phyloP scores from a whole-genome alignment of 768 basidiomycete genomes.

The Boletales sp. region DNA sequence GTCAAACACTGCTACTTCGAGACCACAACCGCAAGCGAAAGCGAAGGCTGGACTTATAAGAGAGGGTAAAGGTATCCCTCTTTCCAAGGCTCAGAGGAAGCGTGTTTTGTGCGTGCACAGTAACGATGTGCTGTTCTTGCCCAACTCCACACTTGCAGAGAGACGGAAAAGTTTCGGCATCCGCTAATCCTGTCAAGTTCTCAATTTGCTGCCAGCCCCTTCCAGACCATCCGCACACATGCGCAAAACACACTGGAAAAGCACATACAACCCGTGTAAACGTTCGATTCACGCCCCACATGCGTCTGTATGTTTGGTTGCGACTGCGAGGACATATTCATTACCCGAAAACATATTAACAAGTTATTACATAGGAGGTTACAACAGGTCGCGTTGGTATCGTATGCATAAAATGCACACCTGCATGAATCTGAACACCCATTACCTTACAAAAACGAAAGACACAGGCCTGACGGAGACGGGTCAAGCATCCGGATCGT shows the following conservation, averaged over 20 bases:
- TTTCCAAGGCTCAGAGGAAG: slow-evolving; percentile 64
- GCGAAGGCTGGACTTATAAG: slow-evolving; percentile 57
- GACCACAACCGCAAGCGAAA: slow-evolving; percentile 12
- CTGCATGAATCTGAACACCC: slow-evolving; percentile 8
- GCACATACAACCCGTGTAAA: slow-evolving; percentile 28
- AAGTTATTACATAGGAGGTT: slow-evolving; percentile 17
- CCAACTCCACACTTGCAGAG: slow-evolving; percentile 35
- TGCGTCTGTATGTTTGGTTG: neutral
- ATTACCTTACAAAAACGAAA: slow-evolving; percentile 4
- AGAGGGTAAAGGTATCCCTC: slow-evolving; percentile 54
- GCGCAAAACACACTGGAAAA: slow-evolving; percentile 74
- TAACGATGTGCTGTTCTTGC: neutral
- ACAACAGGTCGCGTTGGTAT: slow-evolving; percentile 18
- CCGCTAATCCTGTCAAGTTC: slow-evolving; percentile 67
- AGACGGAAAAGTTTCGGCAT: slow-evolving; percentile 64
- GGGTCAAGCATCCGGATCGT: slow-evolving; percentile 37
- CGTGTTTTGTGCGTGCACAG: slow-evolving; percentile 55
- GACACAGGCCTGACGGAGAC: neutral
- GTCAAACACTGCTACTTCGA: slow-evolving; percentile 16
- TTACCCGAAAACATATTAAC: slow-evolving; percentile 15
- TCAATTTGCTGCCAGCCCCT: slow-evolving; percentile 65
- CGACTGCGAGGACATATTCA: neutral
- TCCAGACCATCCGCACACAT: slow-evolving; percentile 75
- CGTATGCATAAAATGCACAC: slow-evolving; percentile 19
- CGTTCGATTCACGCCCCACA: neutral